phyloP scores from a whole-genome alignment of 805 yeast species.

The Saturnispora quitensis region DNA sequence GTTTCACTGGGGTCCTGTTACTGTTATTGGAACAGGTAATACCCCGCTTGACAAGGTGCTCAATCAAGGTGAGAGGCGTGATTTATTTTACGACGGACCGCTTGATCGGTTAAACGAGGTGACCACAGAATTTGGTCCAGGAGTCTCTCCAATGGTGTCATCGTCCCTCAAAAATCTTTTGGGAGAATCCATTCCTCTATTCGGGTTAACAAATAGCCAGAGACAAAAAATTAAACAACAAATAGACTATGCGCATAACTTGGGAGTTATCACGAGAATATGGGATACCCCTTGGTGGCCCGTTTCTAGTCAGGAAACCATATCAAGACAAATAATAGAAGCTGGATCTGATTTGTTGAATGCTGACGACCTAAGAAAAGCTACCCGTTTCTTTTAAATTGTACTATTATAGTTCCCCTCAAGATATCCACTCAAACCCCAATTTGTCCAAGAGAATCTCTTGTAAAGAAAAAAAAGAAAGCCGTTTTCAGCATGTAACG shows the following conservation, averaged over 20 bases:
- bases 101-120: constrained; percentile 21
- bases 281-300: constrained; percentile 78
- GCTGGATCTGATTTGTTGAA: constrained; percentile 51
- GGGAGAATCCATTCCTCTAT: constrained; percentile 13
- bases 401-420: neutral
- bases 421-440: too few species aligned
- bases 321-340: constrained; percentile 41
- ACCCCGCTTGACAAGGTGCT: constrained; percentile 38
- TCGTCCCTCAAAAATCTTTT: constrained; percentile 21
- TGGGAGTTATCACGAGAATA: constrained; percentile 46
- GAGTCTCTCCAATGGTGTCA: constrained; percentile 30
- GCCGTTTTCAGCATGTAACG: neutral
- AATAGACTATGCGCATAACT: constrained; percentile 38
- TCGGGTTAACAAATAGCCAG: constrained; percentile 31
- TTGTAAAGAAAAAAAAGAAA: neutral
- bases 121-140: constrained; percentile 7
- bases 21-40: constrained; percentile 59
- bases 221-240: constrained; percentile 18
- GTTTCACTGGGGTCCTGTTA: constrained; percentile 43
- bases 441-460: too few species aligned
- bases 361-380: constrained; percentile 45
- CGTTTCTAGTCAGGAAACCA: constrained; percentile 29
- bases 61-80: constrained; percentile 18
- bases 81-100: constrained; percentile 48
- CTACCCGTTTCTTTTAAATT: constrained; percentile 4